These are phyloP conservation scores for Hordeum marinum DNA, from an alignment of 176 grass and related monocot species.

Conservation along the genomic window DNA sequence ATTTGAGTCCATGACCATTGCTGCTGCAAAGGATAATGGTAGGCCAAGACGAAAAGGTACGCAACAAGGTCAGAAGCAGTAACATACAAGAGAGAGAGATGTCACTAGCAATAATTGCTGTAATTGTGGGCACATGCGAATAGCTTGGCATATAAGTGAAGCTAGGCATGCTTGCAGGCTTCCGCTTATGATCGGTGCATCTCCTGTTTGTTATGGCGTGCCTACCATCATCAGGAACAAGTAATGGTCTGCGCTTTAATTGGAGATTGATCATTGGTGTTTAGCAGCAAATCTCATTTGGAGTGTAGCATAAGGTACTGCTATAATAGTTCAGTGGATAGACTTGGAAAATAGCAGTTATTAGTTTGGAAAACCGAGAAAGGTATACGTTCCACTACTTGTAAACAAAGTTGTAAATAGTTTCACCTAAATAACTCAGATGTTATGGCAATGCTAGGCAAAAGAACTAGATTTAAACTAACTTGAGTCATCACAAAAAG, in stretches of 20 bases:
- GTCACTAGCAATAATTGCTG: slow-evolving; percentile 28
- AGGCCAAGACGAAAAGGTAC: slow-evolving; percentile 42
- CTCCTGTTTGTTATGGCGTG: slow-evolving; percentile 89
- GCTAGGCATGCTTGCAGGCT: slow-evolving; percentile 63
- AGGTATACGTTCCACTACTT: too few species aligned
- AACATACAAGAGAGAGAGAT: background rate
- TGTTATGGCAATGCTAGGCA: background rate
- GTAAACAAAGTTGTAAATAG: background rate
- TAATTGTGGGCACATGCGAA: slow-evolving; percentile 33
- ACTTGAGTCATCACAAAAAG: background rate
- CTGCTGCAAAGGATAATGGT: slow-evolving; percentile 3
- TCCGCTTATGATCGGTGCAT: slow-evolving; percentile 55
- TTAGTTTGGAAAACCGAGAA: too few species aligned
- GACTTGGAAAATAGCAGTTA: background rate
- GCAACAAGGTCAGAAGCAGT: background rate
- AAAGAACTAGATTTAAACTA: background rate
- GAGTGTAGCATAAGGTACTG: background rate
- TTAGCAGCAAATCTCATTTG: background rate
- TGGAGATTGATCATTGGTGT: background rate
- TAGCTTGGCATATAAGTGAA: slow-evolving; percentile 58
- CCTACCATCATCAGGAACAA: slow-evolving; percentile 64
- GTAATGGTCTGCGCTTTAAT: background rate
- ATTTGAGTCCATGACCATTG: slow-evolving; percentile 42
- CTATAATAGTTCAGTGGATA: background rate
- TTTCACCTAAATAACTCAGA: background rate